phyloP scores from a whole-genome alignment of 768 basidiomycete genomes.

The Kwoniella dejecticola region DNA sequence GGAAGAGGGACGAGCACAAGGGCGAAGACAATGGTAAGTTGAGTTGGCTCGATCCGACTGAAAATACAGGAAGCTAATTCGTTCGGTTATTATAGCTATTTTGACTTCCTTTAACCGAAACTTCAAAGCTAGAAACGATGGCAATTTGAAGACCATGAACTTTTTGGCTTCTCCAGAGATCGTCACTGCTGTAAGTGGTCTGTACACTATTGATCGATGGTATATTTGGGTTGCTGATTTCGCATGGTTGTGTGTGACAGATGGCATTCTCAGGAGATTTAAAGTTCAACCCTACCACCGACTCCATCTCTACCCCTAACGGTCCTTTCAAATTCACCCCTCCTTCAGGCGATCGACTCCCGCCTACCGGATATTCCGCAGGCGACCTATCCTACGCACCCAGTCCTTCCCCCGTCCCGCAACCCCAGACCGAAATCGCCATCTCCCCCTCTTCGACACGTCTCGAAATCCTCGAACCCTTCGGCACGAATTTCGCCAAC shows the following conservation, averaged over 20 bases:
- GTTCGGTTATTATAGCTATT: slow-evolving; percentile 65
- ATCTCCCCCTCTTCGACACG: slow-evolving; percentile 79
- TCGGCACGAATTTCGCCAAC: slow-evolving; percentile 69
- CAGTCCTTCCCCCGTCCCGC: slow-evolving; percentile 68
- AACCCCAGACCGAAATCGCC: slow-evolving; percentile 72
- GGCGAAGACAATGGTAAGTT: slow-evolving; percentile 83
- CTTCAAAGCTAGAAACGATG: slow-evolving; percentile 95
- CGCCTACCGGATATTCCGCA: slow-evolving; percentile 74
- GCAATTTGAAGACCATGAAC: slow-evolving; percentile 89
- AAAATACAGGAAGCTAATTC: not conserved
- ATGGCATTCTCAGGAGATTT: slow-evolving; percentile 94
- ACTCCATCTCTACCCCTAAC: slow-evolving; percentile 65
- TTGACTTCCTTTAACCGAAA: slow-evolving; percentile 96
- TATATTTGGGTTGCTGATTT: too few relatives aligned
- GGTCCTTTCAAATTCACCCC: slow-evolving; percentile 84
- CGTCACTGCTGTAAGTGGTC: slow-evolving; percentile 69
- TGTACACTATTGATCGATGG: too few relatives aligned
- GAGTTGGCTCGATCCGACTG: not conserved
- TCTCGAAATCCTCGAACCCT: slow-evolving; percentile 83
- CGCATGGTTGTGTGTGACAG: too few relatives aligned
- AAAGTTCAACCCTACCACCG: slow-evolving; percentile 89
- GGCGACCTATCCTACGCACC: slow-evolving; percentile 77
- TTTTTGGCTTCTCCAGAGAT: slow-evolving; percentile 96
- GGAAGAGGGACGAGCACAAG: slow-evolving; percentile 87
- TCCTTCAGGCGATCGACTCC: slow-evolving; percentile 82